Evolutionary conservation across 371 early-diverging fungal genomes (phyloP).

Genomic region (Mortierella sp.): DNA sequence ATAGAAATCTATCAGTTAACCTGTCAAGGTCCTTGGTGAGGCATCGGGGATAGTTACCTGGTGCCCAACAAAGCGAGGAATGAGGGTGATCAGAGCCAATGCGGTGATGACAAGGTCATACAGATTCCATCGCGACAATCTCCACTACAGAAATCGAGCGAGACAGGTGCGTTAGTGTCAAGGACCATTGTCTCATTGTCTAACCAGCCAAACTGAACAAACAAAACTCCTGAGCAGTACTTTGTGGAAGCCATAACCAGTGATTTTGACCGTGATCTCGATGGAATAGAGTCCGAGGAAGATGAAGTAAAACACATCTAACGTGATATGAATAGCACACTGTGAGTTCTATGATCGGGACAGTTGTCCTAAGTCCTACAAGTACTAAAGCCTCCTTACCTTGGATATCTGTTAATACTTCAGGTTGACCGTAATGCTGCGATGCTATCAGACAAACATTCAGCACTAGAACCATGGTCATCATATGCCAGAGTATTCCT

Average conservation of each 20-base stretch:
- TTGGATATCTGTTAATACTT: conserved; percentile 55
- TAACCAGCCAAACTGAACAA: too few species aligned
- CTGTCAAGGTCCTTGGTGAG: too few species aligned
- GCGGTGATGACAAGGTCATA: conserved; percentile 61
- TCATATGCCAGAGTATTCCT: conserved; percentile 57
- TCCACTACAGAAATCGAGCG: conserved; percentile 56
- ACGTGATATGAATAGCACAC: too few species aligned
- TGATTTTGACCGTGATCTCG: conserved; percentile 58
- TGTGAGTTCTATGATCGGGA: too few species aligned
- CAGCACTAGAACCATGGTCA: conserved; percentile 48
- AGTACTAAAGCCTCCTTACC: conserved; percentile 25
- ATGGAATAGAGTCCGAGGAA: conserved; percentile 58
- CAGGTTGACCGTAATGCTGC: conserved; percentile 61
- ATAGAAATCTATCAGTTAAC: too few species aligned
- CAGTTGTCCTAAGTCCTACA: neutral
- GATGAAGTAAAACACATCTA: conserved; percentile 61
- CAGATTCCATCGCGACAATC: conserved; percentile 60
- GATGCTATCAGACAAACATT: conserved; percentile 61
- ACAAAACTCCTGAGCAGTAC: conserved; percentile 31
- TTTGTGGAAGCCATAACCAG: conserved; percentile 60
- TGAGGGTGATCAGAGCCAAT: conserved; percentile 56
- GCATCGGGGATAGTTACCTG: too few species aligned
- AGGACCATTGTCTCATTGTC: too few species aligned
- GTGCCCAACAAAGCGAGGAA: conserved; percentile 61
- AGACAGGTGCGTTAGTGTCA: neutral